phyloP scores from a whole-genome alignment of 768 basidiomycete species.

The Phaffia australis region DNA sequence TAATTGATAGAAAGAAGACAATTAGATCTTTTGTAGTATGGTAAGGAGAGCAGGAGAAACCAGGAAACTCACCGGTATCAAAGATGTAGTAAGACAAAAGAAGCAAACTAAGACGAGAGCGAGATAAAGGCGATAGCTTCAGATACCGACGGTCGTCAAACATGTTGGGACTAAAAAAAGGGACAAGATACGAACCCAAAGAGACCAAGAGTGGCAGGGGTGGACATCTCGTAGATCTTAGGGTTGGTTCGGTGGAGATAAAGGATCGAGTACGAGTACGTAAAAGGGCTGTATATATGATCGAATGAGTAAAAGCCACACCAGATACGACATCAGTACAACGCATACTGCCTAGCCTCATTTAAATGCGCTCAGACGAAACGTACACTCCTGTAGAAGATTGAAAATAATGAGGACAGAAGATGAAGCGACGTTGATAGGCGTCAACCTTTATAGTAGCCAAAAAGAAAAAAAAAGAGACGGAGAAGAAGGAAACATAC shows the following conservation, averaged over 20 bases:
- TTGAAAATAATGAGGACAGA: constrained; percentile 1
- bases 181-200: constrained; percentile 64
- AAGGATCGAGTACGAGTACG: constrained; percentile 93
- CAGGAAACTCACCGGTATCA: constrained; percentile 79
- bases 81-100: constrained; percentile 46
- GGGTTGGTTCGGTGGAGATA: constrained; percentile 96
- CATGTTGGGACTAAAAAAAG: constrained; percentile 54
- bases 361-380: neutral
- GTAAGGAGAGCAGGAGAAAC: neutral
- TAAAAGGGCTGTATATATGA: constrained; percentile 40
- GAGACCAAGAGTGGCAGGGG: constrained; percentile 57
- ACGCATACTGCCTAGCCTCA: neutral
- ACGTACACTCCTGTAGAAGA: constrained; percentile 36
- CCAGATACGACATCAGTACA: neutral
- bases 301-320: neutral
- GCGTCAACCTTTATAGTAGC: constrained; percentile 16
- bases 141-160: neutral
- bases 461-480: constrained; percentile 9
- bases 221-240: constrained; percentile 73
- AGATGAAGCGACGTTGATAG: too few relatives aligned
- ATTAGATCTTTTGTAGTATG: constrained; percentile 53
- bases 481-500: constrained; percentile 55
- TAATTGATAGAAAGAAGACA: constrained; percentile 38
- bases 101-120: constrained; percentile 7
- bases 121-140: neutral